Base-by-base conservation (phyloP, 106 monocot genomes). In the Posidonia australis region DNA sequence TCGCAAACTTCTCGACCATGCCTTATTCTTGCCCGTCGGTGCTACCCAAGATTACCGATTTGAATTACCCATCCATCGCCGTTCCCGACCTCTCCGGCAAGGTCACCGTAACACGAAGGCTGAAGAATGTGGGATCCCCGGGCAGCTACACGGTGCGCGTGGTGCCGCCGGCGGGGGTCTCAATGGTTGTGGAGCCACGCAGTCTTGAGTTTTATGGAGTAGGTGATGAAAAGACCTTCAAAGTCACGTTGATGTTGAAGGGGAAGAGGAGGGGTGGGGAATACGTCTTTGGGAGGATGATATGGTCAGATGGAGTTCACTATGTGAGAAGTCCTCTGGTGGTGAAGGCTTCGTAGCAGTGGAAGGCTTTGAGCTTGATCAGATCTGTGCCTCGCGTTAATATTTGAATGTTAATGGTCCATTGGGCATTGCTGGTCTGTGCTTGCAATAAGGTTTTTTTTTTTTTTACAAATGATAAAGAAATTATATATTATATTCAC, bases 101-200 rank as follows among this genome's bases (percentile, higher is more conserved):
- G 1, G 46, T 44, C 26, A 73, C 65, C 5, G 73, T 87, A 16
- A 61, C 46, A 0, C 65, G 87, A 1, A 76, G 32, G 32, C 17
- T 92, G 68, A 92, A 76, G 66, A 92, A 92, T 41, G 86, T 92
- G 0, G 92, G 87, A 13, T 13, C 60, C 0, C 81, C 84, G 0
- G 81, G 84, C 26, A 77, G 69, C 0, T 92, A 87, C 32, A 67
- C 0, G 0, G 79, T 31, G 0, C 60, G 59, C 10, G 69, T 84
- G n/a, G 45, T 14, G 1, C 42, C 54, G 5, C 86, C 81, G 0
- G 29, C 9, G 0, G 84, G 79, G 13, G 22, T 92, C n/a, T 47
- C 64, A 5, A 79, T 84, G 10, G 42, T 51, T 9, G 83, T 87
- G 63, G 36, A 13, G 27, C 87, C 92, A 0, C 16, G 7, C 12